Conservation (phyloP, 2,329 filamentous ascomycete genomes). For the Pezicula carpinea region DNA sequence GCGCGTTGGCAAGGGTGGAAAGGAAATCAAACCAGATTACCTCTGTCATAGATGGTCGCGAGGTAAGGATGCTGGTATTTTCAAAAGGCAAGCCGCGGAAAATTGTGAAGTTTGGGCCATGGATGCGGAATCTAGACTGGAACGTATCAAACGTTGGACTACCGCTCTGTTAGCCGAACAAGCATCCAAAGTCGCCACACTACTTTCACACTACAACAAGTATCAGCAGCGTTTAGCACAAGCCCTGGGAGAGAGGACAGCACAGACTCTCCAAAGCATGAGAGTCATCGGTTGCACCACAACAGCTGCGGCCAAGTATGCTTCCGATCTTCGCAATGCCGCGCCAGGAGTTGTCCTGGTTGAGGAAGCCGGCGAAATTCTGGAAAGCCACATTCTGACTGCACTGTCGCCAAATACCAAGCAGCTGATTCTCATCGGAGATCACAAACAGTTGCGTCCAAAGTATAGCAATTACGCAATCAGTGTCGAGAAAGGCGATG, state of each 20-base stretch:
- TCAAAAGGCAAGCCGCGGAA: slow-evolving; percentile 25
- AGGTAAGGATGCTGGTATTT: slow-evolving; percentile 37
- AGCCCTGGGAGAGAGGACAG: slow-evolving; percentile 2
- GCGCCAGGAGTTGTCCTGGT: slow-evolving; percentile 27
- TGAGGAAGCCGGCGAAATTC: slow-evolving; percentile 36
- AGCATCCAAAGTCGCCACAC: slow-evolving; percentile 1
- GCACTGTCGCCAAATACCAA: slow-evolving; percentile 33
- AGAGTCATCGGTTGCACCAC: slow-evolving; percentile 14
- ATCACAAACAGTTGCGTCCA: slow-evolving; percentile 35
- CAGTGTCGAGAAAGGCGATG: slow-evolving; percentile 31
- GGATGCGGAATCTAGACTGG: slow-evolving; percentile 1
- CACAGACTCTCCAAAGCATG: slow-evolving; percentile 8
- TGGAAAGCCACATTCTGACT: slow-evolving; percentile 34
- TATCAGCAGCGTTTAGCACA: slow-evolving; percentile 2
- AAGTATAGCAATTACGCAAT: slow-evolving; percentile 34
- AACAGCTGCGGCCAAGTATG: slow-evolving; percentile 2
- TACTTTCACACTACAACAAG: slow-evolving; percentile 5
- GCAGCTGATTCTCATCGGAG: slow-evolving; percentile 35
- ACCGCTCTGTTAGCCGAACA: slow-evolving; percentile 3
- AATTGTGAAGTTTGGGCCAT: slow-evolving; percentile 2
- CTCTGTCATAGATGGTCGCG: slow-evolving; percentile 46
- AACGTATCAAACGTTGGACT: slow-evolving; percentile 4
- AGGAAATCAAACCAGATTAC: slow-evolving; percentile 37
- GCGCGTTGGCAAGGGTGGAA: slow-evolving; percentile 39
- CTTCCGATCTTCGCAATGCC: slow-evolving; percentile 15